Conservation (phyloP, 1,284 basidiomycete species). For the Athelia psychrophila region DNA sequence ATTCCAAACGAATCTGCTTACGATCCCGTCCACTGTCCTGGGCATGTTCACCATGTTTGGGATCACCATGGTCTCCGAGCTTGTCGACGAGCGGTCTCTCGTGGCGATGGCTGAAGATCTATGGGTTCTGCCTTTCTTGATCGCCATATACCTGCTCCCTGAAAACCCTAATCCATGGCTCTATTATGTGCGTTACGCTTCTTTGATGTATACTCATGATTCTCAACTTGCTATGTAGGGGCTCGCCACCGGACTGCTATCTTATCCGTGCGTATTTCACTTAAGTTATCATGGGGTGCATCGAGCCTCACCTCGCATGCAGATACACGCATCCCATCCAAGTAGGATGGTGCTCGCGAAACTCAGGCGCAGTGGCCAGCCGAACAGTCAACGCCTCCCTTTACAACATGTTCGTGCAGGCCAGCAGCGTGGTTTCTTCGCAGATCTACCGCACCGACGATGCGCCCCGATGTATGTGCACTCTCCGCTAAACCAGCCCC, state of each 20-base stretch:
- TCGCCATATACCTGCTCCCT: constrained; percentile 44
- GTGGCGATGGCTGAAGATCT: constrained; percentile 47
- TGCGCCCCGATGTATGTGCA: constrained; percentile 41
- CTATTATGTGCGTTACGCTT: constrained; percentile 31
- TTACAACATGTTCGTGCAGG: constrained; percentile 53
- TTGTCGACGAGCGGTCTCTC: constrained; percentile 41
- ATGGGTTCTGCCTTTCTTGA: constrained; percentile 51
- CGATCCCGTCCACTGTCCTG: constrained; percentile 48
- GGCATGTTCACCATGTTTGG: constrained; percentile 42
- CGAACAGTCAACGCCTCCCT: constrained; percentile 53
- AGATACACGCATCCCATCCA: constrained; percentile 34
- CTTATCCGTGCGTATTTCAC: constrained; percentile 27
- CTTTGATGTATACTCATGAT: neutral
- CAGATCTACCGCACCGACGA: constrained; percentile 53
- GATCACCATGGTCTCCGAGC: constrained; percentile 44
- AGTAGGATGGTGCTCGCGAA: constrained; percentile 53
- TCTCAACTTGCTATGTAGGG: constrained; percentile 14
- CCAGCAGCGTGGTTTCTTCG: constrained; percentile 37
- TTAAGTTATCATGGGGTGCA: neutral
- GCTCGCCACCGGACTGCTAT: constrained; percentile 25
- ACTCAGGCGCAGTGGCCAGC: constrained; percentile 51
- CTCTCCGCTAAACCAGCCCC: neutral
- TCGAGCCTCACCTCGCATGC: neutral
- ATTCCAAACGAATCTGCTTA: constrained; percentile 58
- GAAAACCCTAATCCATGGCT: constrained; percentile 45